Base-by-base conservation (phyloP, 495 filamentous ascomycete species). In the Xylaria palmicola region DNA sequence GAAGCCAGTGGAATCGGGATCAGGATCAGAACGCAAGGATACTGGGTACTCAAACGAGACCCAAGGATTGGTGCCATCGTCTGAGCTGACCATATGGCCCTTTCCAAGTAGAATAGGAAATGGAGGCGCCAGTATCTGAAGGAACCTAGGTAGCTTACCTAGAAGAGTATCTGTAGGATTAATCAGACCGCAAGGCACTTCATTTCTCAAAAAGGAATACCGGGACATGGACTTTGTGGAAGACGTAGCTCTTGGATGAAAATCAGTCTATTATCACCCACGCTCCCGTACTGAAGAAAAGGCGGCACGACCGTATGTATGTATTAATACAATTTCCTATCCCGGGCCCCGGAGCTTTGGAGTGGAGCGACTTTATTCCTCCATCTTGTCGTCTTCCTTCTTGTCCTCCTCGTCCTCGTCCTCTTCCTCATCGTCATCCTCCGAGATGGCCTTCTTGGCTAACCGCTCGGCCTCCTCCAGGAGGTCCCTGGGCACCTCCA, bases 391-490 rank as follows among this genome's bases (percentile, higher is more conserved):
- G 29, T 80, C 82, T 27, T 77, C 68, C 68, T 81, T 75, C 65
- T 82, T 78, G 9, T 56, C 53, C 13, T 37, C 44, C 0, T 29
- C 40, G 49, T 71, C 74, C 44, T 79, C 72, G 67, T 80, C 79
- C 53, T 83, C 81, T 36, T 88, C 87, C 7, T 91, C 88, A 37
- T 90, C 89, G 19, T 89, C 86, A 37, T 90, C 88, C 57, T 88
- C 90, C 17, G 90, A 89, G 68, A 92, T 74, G 32, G 84, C 80
- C 78, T 86, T 87, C 81, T 91, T 92, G n/a, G 91, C 91, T 63
- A 87, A 80, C 70, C 82, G 85, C 81, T 97, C 93, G 13, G 95
- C 94, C 79, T 97, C 93, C 69, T 96, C 93, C 20, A 88, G 78
- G 40, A 98, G 75, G 56, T 88, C 88, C 78, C 89, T 91, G 57